Percentiles rank a stretch among this genome's conserved stretches.
phyloP scores from a whole-genome alignment of 2,329 filamentous ascomycete genomes.

The Aspergillus floridensis region DNA sequence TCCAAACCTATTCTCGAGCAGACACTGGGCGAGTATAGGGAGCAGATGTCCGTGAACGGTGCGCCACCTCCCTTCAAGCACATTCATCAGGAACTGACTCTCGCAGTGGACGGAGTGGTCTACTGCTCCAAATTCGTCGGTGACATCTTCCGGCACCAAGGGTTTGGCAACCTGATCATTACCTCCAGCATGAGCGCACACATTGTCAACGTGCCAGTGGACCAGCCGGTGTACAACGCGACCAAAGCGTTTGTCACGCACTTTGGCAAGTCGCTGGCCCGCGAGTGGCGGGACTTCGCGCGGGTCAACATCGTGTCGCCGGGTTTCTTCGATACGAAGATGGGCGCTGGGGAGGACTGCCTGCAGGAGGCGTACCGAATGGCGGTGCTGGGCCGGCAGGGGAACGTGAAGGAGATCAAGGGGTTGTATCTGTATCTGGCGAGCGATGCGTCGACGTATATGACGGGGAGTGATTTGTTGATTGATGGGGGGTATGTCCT shows the following conservation, averaged over 20 bases:
- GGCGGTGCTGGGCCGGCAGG: constrained; percentile 46
- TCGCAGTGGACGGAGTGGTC: constrained; percentile 47
- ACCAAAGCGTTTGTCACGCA: constrained; percentile 58
- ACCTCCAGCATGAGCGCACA: constrained; percentile 52
- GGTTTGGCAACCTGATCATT: constrained; percentile 48
- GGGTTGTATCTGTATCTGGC: constrained; percentile 47
- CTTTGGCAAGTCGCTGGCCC: constrained; percentile 54
- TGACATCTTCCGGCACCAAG: constrained; percentile 45
- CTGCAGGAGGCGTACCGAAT: constrained; percentile 49
- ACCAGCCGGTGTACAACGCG: constrained; percentile 58
- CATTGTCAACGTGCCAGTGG: constrained; percentile 53
- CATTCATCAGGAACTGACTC: background rate
- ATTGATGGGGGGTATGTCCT: constrained; percentile 50
- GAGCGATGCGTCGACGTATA: constrained; percentile 48
- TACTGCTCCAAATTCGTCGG: constrained; percentile 47
- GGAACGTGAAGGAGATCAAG: constrained; percentile 36
- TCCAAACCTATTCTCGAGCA: constrained; percentile 57
- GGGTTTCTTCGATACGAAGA: constrained; percentile 57
- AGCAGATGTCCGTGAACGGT: constrained; percentile 56
- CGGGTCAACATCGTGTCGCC: constrained; percentile 57
- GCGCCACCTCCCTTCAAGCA: constrained; percentile 11
- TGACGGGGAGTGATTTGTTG: constrained; percentile 50
- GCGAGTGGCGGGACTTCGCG: constrained; percentile 58
- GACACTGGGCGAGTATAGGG: constrained; percentile 51
- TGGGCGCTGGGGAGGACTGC: constrained; percentile 47